Percentiles rank a stretch among this genome's conserved stretches.
phyloP scores from a whole-genome alignment of 148 eudicot species.

The Hydrangea macrophylla region DNA sequence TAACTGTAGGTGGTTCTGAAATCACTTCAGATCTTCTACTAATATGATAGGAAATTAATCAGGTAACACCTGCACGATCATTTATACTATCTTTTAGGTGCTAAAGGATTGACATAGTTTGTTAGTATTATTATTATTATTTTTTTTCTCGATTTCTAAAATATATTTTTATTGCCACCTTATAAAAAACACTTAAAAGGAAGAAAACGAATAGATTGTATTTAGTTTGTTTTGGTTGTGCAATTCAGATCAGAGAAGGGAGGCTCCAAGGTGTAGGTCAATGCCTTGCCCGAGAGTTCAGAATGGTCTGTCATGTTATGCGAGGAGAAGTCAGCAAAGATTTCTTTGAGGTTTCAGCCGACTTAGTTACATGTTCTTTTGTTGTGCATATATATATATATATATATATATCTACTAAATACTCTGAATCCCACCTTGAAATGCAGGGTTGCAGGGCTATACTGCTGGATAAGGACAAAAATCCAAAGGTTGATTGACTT shows the following conservation, averaged over 20 bases:
- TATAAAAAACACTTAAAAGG: too few species aligned
- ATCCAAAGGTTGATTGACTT: conserved; percentile 64
- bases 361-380: background rate
- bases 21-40: too few species aligned
- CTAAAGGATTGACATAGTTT: too few species aligned
- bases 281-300: conserved; percentile 85
- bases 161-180: too few species aligned
- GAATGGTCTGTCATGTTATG: conserved; percentile 79
- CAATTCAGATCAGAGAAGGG: conserved; percentile 86
- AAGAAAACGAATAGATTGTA: background rate
- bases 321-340: conserved; percentile 75
- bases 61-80: too few species aligned
- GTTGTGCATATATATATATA: too few species aligned
- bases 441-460: conserved; percentile 92
- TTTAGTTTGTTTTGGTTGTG: conserved; percentile 4
- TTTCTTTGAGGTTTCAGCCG: conserved; percentile 59
- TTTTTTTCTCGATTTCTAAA: too few species aligned
- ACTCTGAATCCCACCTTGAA: conserved; percentile 10
- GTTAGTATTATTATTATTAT: too few species aligned
- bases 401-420: background rate
- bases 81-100: too few species aligned
- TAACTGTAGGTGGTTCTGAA: too few species aligned
- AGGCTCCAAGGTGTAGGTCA: conserved; percentile 86
- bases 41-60: too few species aligned
- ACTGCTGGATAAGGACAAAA: conserved; percentile 76